Evolutionary conservation across 2,329 filamentous ascomycete species (phyloP).

Genomic region (Epichloe uncinata): DNA sequence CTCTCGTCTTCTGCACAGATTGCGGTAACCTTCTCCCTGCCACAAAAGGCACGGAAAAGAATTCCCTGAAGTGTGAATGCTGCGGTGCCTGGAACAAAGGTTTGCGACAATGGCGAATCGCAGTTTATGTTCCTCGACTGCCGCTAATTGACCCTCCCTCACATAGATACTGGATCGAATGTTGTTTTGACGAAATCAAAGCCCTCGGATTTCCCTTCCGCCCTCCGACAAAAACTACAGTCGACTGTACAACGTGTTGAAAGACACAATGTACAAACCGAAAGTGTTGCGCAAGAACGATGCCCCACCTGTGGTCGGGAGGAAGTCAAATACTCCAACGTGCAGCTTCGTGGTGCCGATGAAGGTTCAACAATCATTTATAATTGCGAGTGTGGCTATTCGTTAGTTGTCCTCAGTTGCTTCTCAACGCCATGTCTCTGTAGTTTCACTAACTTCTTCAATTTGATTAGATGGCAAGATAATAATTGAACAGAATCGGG

Average conservation of each 20-base stretch:
- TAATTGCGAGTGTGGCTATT: conserved; percentile 74
- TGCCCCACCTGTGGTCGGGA: conserved; percentile 72
- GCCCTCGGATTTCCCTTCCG: conserved; percentile 77
- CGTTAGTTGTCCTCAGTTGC: conserved; percentile 36
- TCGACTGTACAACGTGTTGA: conserved; percentile 78
- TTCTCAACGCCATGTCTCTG: conserved; percentile 3
- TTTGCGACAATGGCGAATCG: conserved; percentile 21
- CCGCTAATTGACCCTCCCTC: not conserved
- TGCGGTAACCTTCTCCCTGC: conserved; percentile 83
- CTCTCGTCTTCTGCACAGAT: conserved; percentile 82
- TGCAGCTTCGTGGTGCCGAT: conserved; percentile 83
- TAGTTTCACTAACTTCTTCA: not conserved
- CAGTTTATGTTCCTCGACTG: not conserved
- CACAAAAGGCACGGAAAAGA: conserved; percentile 62
- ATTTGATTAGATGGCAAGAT: conserved; percentile 33
- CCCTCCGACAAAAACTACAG: conserved; percentile 66
- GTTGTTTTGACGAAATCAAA: conserved; percentile 75
- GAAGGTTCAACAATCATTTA: conserved; percentile 92
- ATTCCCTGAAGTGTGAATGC: conserved; percentile 68
- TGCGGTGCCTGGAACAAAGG: conserved; percentile 79
- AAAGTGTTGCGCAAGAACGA: conserved; percentile 50
- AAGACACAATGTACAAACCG: conserved; percentile 62
- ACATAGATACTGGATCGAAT: conserved; percentile 57
- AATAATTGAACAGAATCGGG: conserved; percentile 40
- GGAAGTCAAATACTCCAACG: conserved; percentile 72